A percentile compares a stretch with the other conserved stretches of the same genome.
phyloP scores from a whole-genome alignment of 2,329 filamentous ascomycete species.

The Trichoderma gracile region DNA sequence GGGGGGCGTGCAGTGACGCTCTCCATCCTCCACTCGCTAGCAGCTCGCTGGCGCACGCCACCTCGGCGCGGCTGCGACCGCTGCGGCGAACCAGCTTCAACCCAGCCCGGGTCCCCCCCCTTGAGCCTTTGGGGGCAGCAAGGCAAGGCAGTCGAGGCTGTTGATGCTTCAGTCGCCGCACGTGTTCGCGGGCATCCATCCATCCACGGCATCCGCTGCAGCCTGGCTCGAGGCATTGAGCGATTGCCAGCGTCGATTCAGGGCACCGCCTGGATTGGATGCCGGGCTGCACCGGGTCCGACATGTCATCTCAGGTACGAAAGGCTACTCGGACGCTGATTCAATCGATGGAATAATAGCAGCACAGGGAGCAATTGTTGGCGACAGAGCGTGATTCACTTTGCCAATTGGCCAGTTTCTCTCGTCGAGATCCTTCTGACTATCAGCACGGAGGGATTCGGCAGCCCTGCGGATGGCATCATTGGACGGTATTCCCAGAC shows the following conservation, averaged over 20 bases:
- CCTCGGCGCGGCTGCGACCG: constrained; percentile 22
- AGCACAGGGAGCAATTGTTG: neutral
- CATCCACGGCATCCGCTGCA: constrained; percentile 9
- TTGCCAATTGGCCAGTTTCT: neutral
- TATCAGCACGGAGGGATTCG: no score
- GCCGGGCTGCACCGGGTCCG: no score
- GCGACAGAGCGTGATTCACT: neutral
- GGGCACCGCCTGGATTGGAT: neutral
- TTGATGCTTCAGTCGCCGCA: neutral
- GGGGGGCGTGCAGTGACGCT: constrained; percentile 22
- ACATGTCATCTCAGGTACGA: no score
- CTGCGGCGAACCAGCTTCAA: constrained; percentile 29
- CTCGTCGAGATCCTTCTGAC: no score
- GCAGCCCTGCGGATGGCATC: no score
- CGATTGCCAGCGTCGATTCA: neutral
- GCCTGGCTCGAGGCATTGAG: neutral
- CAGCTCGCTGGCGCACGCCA: constrained; percentile 25
- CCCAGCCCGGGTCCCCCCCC: constrained; percentile 1
- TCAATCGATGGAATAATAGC: no score
- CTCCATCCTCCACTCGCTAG: constrained; percentile 23
- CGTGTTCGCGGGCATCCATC: neutral
- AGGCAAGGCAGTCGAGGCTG: neutral
- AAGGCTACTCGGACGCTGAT: no score
- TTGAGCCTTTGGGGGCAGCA: neutral
- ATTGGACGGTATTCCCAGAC: no score